Base-by-base conservation (phyloP, 805 yeast genomes). In the Metschnikowia henanensis region DNA sequence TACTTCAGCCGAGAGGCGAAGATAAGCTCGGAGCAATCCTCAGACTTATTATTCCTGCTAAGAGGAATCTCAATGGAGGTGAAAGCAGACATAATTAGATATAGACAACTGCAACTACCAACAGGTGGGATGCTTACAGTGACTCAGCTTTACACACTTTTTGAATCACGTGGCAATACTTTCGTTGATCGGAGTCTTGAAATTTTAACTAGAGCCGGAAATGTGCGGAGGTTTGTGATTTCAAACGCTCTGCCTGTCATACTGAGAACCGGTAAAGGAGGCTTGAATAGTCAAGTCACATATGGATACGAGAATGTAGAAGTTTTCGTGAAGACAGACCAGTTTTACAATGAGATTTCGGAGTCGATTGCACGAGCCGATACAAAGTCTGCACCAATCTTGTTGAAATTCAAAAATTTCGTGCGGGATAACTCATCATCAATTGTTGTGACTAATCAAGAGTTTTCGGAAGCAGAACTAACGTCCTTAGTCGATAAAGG, bases 61-160 rank as follows among this genome's bases (percentile, higher is more conserved):
- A 43, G 54, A 19, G 73, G 74, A 1, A 30, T 72, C 7, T 57
- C 70, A 0, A 58, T 60, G 60, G 56, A 51, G 25, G 53, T 56
- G 2, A 70, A 69, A 48, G 73, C 68, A 1, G 75, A 66, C 2
- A 62, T 68, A 6, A 39, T 68, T 46, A 65, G 61, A 45, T 70
- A 61, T 50, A 51, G 76, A 26, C 38, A 23, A 13, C 45, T 41
- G 30, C 65, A 63, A 19, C 50, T 72, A 2, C 79, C 81, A 0
- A 30, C 25, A 10, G 59, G 49, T 13, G 69, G 71, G 8, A 49
- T 76, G 29, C 60, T 76, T 7, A 65, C 78, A 1, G 47, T 68
- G 10, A 68, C 69, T 25, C 84, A 79, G 46, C 50, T 80, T 4
- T 80, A 80, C 51, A 62, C 83, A 1, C 51, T 79, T 9, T 74